These are phyloP conservation scores for Epichloe sp. DNA, from an alignment of 2,329 filamentous ascomycete species.

Conservation along the genomic window DNA sequence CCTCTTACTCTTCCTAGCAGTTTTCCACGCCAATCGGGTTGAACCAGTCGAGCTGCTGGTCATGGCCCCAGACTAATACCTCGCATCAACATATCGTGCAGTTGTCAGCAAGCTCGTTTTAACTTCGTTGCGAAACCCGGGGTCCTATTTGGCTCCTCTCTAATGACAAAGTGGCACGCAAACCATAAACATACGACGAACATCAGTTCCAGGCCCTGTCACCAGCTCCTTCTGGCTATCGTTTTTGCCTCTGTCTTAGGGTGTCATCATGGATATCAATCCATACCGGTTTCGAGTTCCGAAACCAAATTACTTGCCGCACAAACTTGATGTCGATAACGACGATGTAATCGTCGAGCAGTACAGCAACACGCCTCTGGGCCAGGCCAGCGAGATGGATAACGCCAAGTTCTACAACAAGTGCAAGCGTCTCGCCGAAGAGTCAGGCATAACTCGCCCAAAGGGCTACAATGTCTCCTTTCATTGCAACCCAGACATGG, in stretches of 20 bases:
- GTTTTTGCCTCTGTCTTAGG: neutral
- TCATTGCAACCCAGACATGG: slow-evolving; percentile 88
- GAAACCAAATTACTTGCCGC: slow-evolving; percentile 47
- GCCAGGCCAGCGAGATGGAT: slow-evolving; percentile 36
- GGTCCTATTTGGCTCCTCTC: neutral
- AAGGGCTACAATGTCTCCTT: slow-evolving; percentile 87
- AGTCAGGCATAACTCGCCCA: slow-evolving; percentile 62
- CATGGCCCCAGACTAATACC: too few species aligned
- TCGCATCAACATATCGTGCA: too few species aligned
- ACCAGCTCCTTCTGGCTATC: neutral
- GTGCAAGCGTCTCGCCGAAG: slow-evolving; percentile 41
- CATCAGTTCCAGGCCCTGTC: neutral
- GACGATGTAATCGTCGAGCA: slow-evolving; percentile 40
- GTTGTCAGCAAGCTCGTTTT: neutral
- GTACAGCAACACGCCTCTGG: slow-evolving; percentile 35
- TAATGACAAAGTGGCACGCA: neutral
- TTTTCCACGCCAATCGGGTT: neutral
- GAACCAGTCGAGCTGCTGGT: neutral
- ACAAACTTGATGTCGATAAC: slow-evolving; percentile 36
- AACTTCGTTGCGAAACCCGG: neutral
- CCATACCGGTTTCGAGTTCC: slow-evolving; percentile 40
- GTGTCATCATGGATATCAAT: slow-evolving; percentile 24
- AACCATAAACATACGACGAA: neutral
- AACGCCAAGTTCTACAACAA: slow-evolving; percentile 44
- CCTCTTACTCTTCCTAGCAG: neutral